Conservation (phyloP, 1,139 yeast genomes). For the Suhomyces terraborum region DNA sequence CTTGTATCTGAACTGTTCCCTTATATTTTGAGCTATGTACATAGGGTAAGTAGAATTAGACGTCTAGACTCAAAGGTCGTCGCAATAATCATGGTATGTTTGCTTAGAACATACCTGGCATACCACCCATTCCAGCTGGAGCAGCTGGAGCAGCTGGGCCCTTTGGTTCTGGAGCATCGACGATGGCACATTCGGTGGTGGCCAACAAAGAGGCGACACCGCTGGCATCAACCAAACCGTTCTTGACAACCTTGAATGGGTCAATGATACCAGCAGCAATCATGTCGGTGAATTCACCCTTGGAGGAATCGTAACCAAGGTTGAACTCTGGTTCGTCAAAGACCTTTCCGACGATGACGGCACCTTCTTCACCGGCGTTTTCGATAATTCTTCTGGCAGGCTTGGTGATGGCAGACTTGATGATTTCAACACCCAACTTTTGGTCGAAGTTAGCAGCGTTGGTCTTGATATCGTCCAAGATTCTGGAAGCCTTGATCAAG, state of each 20-base stretch:
- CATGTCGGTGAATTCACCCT: constrained; percentile 95
- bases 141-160: constrained; percentile 63
- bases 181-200: constrained; percentile 98
- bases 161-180: constrained; percentile 93
- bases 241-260: constrained; percentile 98
- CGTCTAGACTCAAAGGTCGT: constrained; percentile 1
- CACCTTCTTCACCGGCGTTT: constrained; percentile 98
- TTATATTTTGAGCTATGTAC: constrained; percentile 8
- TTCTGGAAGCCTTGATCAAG: constrained; percentile 86
- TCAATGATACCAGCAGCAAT: constrained; percentile 97
- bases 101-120: constrained; percentile 35
- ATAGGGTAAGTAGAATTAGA: constrained; percentile 3
- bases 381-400: constrained; percentile 98
- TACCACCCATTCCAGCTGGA: constrained; percentile 48
- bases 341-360: constrained; percentile 95
- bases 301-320: constrained; percentile 91
- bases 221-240: constrained; percentile 94
- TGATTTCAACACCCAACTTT: constrained; percentile 95
- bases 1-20: constrained; percentile 1
- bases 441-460: constrained; percentile 90
- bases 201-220: constrained; percentile 98
- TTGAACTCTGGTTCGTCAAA: constrained; percentile 86
- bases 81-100: constrained; percentile 1
- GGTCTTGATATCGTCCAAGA: constrained; percentile 70
- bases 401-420: constrained; percentile 91